Conservation (phyloP, 2,329 filamentous ascomycete genomes). For the Macrophomina phaseolina region DNA sequence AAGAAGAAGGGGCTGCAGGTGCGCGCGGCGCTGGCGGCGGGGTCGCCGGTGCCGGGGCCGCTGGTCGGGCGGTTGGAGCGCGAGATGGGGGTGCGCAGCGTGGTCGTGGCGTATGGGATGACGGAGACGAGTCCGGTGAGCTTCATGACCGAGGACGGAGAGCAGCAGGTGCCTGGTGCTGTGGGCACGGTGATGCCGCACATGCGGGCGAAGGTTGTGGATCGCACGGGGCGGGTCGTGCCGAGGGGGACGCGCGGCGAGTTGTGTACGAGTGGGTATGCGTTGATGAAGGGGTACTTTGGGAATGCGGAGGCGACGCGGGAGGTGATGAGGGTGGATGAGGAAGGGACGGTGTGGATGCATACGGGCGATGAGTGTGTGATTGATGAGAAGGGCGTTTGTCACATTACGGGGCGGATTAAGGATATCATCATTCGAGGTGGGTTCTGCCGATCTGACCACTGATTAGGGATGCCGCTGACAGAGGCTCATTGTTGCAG, state of each 20-base stretch:
- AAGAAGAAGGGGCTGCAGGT: constrained; percentile 52
- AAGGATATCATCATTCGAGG: constrained; percentile 95
- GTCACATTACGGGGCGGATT: constrained; percentile 86
- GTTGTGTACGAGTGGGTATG: constrained; percentile 81
- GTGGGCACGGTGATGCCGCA: constrained; percentile 82
- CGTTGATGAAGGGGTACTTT: constrained; percentile 92
- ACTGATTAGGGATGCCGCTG: not conserved
- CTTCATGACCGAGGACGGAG: constrained; percentile 81
- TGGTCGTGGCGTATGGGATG: constrained; percentile 97
- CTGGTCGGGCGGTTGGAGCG: constrained; percentile 79
- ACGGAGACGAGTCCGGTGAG: constrained; percentile 81
- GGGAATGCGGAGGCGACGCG: constrained; percentile 70
- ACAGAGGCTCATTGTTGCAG: constrained; percentile 38
- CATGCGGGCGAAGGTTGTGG: constrained; percentile 77
- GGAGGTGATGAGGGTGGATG: constrained; percentile 67
- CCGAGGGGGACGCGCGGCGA: constrained; percentile 74
- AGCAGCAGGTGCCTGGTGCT: constrained; percentile 74
- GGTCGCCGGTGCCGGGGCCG: constrained; percentile 78
- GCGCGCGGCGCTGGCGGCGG: constrained; percentile 87
- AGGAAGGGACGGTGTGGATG: constrained; percentile 76
- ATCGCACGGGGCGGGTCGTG: constrained; percentile 69
- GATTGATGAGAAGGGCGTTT: constrained; percentile 83
- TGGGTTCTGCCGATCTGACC: not conserved
- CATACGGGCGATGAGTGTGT: constrained; percentile 87
- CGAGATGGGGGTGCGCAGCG: constrained; percentile 74